Evolutionary conservation across 2,329 filamentous ascomycete genomes (phyloP).

Genomic region (Didymella sp.): DNA sequence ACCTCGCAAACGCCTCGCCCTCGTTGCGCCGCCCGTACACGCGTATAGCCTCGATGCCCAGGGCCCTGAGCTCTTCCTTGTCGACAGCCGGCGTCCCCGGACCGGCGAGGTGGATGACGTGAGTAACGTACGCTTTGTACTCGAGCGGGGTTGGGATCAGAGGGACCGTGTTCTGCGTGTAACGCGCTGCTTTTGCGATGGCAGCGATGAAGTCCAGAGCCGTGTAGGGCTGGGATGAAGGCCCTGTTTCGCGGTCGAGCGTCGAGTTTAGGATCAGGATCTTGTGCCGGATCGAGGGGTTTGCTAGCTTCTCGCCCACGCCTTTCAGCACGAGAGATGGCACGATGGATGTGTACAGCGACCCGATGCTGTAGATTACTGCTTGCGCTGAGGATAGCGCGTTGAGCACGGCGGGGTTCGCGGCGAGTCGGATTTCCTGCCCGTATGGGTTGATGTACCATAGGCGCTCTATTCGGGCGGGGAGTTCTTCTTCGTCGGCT

Average conservation of each 20-base stretch:
- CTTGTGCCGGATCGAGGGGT: constrained; percentile 67
- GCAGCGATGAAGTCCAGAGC: constrained; percentile 84
- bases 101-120: constrained; percentile 80
- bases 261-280: constrained; percentile 86
- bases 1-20: constrained; percentile 65
- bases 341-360: constrained; percentile 86
- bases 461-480: constrained; percentile 77
- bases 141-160: background rate
- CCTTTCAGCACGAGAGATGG: constrained; percentile 81
- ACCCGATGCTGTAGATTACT: constrained; percentile 92
- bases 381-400: constrained; percentile 70
- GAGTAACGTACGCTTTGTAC: constrained; percentile 77
- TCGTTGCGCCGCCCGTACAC: constrained; percentile 74
- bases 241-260: constrained; percentile 85
- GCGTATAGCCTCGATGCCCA: constrained; percentile 79
- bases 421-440: constrained; percentile 87
- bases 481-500: constrained; percentile 72
- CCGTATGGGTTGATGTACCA: constrained; percentile 99
- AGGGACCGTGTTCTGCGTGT: constrained; percentile 57
- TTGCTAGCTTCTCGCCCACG: constrained; percentile 70
- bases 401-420: constrained; percentile 80
- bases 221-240: constrained; percentile 67
- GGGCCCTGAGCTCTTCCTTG: constrained; percentile 63
- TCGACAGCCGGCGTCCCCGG: constrained; percentile 74
- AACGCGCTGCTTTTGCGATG: constrained; percentile 69